Percentiles rank a stretch among this genome's conserved stretches.
These are phyloP conservation scores for Vigna nakashimae DNA, from an alignment of 306 rosid genomes.

Conservation along the genomic window DNA sequence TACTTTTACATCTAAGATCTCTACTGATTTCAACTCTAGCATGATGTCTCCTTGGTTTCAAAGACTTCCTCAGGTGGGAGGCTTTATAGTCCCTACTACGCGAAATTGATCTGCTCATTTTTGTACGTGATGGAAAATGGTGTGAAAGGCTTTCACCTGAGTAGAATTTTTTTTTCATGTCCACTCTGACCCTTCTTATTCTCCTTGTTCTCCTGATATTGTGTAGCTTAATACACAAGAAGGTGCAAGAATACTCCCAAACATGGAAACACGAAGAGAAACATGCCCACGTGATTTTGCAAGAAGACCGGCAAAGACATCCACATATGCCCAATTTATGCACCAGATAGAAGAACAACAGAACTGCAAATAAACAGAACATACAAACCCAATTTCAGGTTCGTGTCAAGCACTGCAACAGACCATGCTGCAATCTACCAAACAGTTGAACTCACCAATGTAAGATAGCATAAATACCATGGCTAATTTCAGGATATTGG, in stretches of 20 bases:
- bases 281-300: conserved; percentile 60
- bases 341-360: conserved; percentile 58
- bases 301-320: conserved; percentile 55
- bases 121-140: conserved; percentile 12
- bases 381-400: conserved; percentile 7
- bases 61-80: conserved; percentile 53
- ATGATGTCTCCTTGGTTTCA: conserved; percentile 56
- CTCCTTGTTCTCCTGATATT: conserved; percentile 45
- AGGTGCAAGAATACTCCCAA: conserved; percentile 59
- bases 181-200: conserved; percentile 38
- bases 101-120: conserved; percentile 44
- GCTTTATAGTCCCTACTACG: conserved; percentile 51
- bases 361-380: conserved; percentile 56
- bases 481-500: conserved; percentile 64
- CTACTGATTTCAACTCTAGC: conserved; percentile 54
- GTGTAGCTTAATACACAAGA: conserved; percentile 55
- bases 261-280: conserved; percentile 54
- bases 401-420: background rate
- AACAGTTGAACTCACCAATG: conserved; percentile 52
- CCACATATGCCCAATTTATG: conserved; percentile 62
- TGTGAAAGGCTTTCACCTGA: conserved; percentile 42
- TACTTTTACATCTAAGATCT: conserved; percentile 42
- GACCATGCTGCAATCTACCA: background rate
- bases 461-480: conserved; percentile 61
- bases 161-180: conserved; percentile 41